Conservation (phyloP, 257 asterid species). For the Coffea eugenioides region DNA sequence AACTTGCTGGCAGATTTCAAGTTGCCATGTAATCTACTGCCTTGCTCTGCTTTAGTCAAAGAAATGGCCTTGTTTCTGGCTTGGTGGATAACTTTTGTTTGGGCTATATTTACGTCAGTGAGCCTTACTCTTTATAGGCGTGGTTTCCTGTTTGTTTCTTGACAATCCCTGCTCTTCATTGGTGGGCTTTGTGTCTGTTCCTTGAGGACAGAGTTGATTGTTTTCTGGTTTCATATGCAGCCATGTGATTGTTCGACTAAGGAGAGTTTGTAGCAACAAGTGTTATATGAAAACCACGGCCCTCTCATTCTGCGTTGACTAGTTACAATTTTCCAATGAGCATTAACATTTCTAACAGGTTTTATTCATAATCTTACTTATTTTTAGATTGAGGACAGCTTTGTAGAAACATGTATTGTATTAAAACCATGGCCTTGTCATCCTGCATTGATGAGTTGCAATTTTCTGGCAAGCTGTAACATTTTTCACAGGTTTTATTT, state of each 20-base stretch:
- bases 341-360: no score
- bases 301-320: background rate
- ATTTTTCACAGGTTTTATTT: constrained; percentile 3
- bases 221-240: background rate
- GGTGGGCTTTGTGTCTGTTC: constrained; percentile 64
- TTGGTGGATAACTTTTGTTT: constrained; percentile 82
- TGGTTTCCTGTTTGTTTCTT: constrained; percentile 71
- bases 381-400: constrained; percentile 4
- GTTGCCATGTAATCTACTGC: constrained; percentile 24
- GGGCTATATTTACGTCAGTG: constrained; percentile 55
- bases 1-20: constrained; percentile 34
- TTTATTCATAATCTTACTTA: no score
- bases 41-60: constrained; percentile 44
- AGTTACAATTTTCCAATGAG: no score
- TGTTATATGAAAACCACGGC: constrained; percentile 1
- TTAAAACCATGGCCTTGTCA: background rate
- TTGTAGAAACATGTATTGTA: constrained; percentile 7
- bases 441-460: constrained; percentile 11
- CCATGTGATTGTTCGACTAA: constrained; percentile 2
- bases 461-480: constrained; percentile 9
- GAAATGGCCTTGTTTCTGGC: constrained; percentile 72
- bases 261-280: constrained; percentile 11
- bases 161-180: constrained; percentile 60
- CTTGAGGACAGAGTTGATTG: constrained; percentile 31
- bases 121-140: constrained; percentile 68